Conservation (phyloP, 345 rosid genomes). For the Pistacia vera region DNA sequence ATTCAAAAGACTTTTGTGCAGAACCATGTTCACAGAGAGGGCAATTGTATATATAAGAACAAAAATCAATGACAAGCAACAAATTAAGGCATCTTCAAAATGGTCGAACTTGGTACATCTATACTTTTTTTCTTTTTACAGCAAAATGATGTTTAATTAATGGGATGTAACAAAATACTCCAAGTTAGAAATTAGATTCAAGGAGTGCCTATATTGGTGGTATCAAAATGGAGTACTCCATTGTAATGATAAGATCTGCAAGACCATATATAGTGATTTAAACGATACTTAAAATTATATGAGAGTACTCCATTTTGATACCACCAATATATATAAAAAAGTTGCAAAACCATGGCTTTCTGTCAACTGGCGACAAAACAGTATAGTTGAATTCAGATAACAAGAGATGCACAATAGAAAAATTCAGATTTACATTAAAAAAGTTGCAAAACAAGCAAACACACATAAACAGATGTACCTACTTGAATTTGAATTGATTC, state of each 20-base stretch:
- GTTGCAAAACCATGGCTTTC: no score
- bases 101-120: not conserved
- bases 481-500: conserved; percentile 89
- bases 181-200: not conserved
- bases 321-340: no score
- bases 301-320: no score
- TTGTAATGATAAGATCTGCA: not conserved
- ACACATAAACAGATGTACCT: conserved; percentile 10
- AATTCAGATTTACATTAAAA: not conserved
- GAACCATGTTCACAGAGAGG: not conserved
- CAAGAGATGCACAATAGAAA: not conserved
- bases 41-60: not conserved
- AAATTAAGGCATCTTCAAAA: not conserved
- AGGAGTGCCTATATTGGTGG: not conserved
- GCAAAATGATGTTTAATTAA: not conserved
- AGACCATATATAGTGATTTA: not conserved
- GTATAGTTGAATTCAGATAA: no score
- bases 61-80: not conserved
- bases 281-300: not conserved
- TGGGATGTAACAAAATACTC: not conserved
- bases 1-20: not conserved
- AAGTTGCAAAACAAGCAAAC: not conserved
- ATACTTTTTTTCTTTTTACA: not conserved
- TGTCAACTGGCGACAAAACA: no score
- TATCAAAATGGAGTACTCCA: not conserved